A percentile compares a stretch with the other conserved stretches of the same genome.
Conservation (phyloP, 805 yeast genomes). For the Komagataella mondaviorum region DNA sequence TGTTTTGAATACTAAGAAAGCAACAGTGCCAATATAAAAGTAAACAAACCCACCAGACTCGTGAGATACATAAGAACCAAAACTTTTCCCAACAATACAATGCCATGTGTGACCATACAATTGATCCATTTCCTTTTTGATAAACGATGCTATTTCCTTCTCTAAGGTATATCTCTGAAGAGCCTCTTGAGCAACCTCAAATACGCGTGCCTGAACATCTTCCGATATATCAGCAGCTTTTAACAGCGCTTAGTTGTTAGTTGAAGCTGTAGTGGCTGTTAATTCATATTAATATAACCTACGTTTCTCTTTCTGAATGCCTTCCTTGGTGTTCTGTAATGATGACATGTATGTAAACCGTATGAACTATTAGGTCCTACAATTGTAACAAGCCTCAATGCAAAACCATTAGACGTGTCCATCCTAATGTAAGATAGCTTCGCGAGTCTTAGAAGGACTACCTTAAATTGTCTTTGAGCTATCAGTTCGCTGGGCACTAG, state of each 20-base stretch:
- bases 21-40: slow-evolving; percentile 56
- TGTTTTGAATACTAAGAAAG: slow-evolving; percentile 59
- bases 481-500: not conserved
- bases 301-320: not conserved
- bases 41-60: slow-evolving; percentile 59
- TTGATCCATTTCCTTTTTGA: slow-evolving; percentile 55
- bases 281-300: no score
- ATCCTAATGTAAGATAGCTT: not conserved
- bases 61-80: slow-evolving; percentile 71
- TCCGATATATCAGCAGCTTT: slow-evolving; percentile 22
- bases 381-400: not conserved
- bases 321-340: not conserved
- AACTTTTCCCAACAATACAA: slow-evolving; percentile 66
- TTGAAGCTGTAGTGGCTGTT: not conserved
- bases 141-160: slow-evolving; percentile 49
- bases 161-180: slow-evolving; percentile 28
- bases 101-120: slow-evolving; percentile 68
- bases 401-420: not conserved
- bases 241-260: slow-evolving; percentile 8
- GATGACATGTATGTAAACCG: not conserved
- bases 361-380: not conserved
- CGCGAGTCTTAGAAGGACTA: not conserved
- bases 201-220: slow-evolving; percentile 36
- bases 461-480: not conserved
- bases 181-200: slow-evolving; percentile 32